Evolutionary conservation across 257 asterid species (phyloP).

Genomic region (Plantago ovata): DNA sequence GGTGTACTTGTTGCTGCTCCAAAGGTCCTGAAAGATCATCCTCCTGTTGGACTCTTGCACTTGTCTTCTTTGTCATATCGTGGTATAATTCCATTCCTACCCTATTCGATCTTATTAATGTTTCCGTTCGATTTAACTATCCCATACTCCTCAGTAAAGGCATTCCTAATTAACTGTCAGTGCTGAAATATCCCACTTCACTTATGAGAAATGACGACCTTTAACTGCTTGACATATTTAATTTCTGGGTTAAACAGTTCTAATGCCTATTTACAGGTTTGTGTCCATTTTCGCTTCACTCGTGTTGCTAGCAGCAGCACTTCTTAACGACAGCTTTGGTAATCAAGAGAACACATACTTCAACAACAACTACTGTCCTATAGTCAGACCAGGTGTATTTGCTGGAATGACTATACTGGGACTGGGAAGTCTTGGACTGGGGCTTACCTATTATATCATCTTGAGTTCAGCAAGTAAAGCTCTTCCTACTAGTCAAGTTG

Average conservation of each 20-base stretch:
- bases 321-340: not conserved
- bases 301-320: not conserved
- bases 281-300: not conserved
- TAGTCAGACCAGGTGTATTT: not conserved
- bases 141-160: too few species aligned
- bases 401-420: not conserved
- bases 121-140: too few species aligned
- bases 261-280: not conserved
- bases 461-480: not conserved
- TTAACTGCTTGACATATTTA: too few species aligned
- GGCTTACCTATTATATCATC: not conserved
- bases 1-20: conserved; percentile 6
- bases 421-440: not conserved
- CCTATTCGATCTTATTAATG: not conserved
- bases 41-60: conserved; percentile 1
- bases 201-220: too few species aligned
- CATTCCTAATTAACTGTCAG: too few species aligned
- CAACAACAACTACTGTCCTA: not conserved
- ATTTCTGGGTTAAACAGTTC: too few species aligned
- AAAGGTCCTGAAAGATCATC: not conserved
- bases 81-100: not conserved
- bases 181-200: too few species aligned
- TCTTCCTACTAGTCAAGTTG: not conserved
- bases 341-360: not conserved
- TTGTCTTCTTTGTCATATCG: conserved; percentile 2